Evolutionary conservation across 2,329 filamentous ascomycete genomes (phyloP).

Genomic region (Pestalotiopsis sp.): DNA sequence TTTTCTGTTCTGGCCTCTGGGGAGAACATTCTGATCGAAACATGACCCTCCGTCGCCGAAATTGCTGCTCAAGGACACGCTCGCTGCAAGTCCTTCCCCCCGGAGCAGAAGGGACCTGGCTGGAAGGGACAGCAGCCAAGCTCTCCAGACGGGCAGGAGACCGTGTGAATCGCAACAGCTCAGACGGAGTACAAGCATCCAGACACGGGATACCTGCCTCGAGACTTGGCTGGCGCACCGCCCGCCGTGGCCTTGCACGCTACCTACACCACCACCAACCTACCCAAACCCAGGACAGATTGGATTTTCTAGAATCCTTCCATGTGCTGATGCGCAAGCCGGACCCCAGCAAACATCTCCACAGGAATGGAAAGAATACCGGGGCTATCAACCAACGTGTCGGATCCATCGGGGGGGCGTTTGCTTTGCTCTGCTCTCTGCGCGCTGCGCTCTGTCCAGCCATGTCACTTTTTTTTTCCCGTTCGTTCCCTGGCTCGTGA

Average conservation of each 20-base stretch:
- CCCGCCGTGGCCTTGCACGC: background rate
- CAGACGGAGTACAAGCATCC: conserved; percentile 13
- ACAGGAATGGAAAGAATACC: conserved; percentile 7
- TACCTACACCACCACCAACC: background rate
- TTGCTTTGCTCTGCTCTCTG: background rate
- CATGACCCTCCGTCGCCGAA: background rate
- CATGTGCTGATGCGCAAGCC: background rate
- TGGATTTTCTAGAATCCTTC: conserved; percentile 15
- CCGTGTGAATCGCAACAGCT: conserved; percentile 4
- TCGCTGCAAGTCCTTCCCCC: background rate
- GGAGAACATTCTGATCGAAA: background rate
- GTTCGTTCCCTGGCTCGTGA: background rate
- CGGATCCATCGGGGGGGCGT: conserved; percentile 11
- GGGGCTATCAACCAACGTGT: conserved; percentile 11
- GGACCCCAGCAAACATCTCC: conserved; percentile 12
- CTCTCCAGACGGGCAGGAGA: background rate
- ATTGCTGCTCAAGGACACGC: background rate
- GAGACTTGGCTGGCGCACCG: background rate
- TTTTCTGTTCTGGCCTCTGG: background rate
- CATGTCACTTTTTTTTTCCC: background rate
- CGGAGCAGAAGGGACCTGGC: background rate
- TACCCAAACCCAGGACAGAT: background rate
- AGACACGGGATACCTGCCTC: background rate
- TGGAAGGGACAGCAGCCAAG: background rate
- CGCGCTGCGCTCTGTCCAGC: background rate